Evolutionary conservation across 2,329 filamentous ascomycete genomes (phyloP).

Genomic region (Calycina herbarum): DNA sequence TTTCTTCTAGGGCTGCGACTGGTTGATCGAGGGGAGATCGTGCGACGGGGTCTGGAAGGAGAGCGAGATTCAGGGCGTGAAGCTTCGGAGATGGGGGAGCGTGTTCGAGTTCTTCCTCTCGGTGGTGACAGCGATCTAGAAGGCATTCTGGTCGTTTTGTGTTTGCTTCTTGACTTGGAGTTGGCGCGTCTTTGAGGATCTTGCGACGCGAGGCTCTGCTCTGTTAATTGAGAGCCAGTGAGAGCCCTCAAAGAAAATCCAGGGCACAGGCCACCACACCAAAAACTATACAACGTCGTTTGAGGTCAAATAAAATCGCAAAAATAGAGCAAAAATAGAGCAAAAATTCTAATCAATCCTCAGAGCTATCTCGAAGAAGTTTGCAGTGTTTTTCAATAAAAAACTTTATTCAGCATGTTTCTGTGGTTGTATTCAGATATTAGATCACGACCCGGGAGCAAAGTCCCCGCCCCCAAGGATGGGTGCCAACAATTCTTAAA

Average conservation of each 20-base stretch:
- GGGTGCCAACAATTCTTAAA: too few species aligned
- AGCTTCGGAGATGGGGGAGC: conserved; percentile 35
- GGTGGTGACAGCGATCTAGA: conserved; percentile 33
- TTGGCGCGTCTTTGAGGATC: neutral
- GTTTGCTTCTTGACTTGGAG: neutral
- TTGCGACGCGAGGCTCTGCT: neutral
- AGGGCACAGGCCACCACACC: neutral
- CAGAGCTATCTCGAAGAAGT: too few species aligned
- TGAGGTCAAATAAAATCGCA: too few species aligned
- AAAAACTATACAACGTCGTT: neutral
- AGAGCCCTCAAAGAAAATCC: neutral
- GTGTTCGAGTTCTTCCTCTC: conserved; percentile 30
- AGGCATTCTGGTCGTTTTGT: conserved; percentile 22
- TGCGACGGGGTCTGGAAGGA: conserved; percentile 32
- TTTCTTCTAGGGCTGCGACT: conserved; percentile 33
- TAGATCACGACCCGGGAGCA: too few species aligned
- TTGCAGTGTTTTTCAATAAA: too few species aligned
- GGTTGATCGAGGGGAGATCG: conserved; percentile 33
- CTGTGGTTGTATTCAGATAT: too few species aligned
- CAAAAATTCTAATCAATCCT: too few species aligned
- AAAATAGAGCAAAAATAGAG: too few species aligned
- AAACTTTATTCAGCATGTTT: too few species aligned
- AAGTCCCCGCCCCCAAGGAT: too few species aligned
- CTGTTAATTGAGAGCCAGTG: neutral
- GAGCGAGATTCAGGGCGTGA: conserved; percentile 30